Evolutionary conservation across 495 filamentous ascomycete species (phyloP).

Genomic region (Cladorrhinum samala): DNA sequence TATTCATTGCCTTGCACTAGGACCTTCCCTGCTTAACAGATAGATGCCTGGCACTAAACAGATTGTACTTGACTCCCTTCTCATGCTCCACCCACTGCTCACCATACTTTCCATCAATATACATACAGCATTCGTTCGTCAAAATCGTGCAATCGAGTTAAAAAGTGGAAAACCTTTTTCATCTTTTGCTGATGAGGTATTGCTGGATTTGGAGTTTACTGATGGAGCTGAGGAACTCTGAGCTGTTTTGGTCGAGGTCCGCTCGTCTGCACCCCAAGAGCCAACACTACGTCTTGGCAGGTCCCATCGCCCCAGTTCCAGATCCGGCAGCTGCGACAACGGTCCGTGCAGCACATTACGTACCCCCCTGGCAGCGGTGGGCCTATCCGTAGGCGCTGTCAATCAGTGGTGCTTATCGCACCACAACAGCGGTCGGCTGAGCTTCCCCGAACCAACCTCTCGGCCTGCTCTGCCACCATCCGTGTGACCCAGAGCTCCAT

Average conservation of each 20-base stretch:
- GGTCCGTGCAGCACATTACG: not conserved
- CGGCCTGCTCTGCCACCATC: not conserved
- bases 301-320: not conserved
- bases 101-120: not conserved
- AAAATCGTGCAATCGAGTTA: too few relatives aligned
- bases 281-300: not conserved
- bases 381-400: too few relatives aligned
- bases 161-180: too few relatives aligned
- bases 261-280: not conserved
- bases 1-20: not conserved
- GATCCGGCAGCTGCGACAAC: not conserved
- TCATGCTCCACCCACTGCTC: not conserved
- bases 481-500: not conserved
- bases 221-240: not conserved
- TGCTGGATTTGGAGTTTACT: too few relatives aligned
- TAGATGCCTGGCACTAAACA: not conserved
- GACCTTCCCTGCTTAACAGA: not conserved
- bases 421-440: not conserved
- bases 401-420: not conserved
- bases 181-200: too few relatives aligned
- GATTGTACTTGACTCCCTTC: not conserved
- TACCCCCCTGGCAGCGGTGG: not conserved
- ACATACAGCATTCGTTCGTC: too few relatives aligned
- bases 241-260: not conserved
- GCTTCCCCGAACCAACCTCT: not conserved